Evolutionary conservation across 768 basidiomycete species (phyloP), one percentile per base, ranked within the genome.

Genomic region (Trametes villosa): DNA sequence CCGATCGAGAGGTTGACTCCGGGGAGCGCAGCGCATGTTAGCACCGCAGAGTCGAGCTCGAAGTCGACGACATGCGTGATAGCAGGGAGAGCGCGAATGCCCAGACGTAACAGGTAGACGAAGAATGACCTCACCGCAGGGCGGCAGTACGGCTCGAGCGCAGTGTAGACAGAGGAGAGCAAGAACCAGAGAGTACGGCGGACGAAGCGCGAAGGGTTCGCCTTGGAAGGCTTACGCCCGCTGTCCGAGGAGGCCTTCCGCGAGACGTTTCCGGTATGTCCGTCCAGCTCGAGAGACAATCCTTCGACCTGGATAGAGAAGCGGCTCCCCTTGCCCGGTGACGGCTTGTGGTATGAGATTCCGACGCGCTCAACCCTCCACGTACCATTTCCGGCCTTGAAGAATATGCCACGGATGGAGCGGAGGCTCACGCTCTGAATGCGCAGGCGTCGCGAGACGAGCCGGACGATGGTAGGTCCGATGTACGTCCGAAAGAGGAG

Each of bases 391-490:
- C 86, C 86, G 30, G 76, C 77, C 46, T 83, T 81, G 61, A 90
- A 81, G 72, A 87, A 91, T 22, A 92, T 76, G 33, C 91, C 91
- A 53, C 89, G 86, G 60, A 93, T 84, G 20, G 91, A 93, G 54
- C 88, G 83, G 38, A 89, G 76, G 69, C 91, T 92, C 57, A 92
- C 81, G 70, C 87, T 91, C 40, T 86, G 83, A 33, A 91, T 79
- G 30, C 86, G 85, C 60, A 92, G 76, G 65, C 81, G 80, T 34
- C 68, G 72, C n/a, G 87, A 87, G 55, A 85, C 74, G 42, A 80
- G 78, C 51, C 80, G 77, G 31, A 92, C 78, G 45, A 87, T 70
- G 74, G 83, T 86, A 52, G 90, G 90, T 3, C 83, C 79, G 59
- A 91, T 76, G 67, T 87, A 88, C 0, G 85, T 86, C 54, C 90